Conservation (phyloP, 306 rosid species). For the Erythrophleum fordii region DNA sequence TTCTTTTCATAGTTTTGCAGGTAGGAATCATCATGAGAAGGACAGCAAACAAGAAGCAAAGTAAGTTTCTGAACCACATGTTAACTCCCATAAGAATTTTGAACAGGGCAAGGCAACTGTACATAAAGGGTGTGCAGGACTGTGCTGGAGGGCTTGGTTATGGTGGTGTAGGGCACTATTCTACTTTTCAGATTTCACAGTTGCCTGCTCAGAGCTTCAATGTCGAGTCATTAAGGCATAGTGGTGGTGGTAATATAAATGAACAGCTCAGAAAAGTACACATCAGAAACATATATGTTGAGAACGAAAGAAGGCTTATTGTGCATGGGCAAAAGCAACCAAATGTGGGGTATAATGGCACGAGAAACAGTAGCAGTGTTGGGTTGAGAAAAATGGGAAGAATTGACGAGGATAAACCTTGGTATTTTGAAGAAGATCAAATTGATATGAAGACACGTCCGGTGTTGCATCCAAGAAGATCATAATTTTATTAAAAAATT, state of each 20-base stretch:
- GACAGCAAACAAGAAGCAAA: constrained; percentile 30
- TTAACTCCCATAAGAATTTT: constrained; percentile 50
- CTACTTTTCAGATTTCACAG: constrained; percentile 11
- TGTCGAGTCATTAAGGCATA: background rate
- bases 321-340: constrained; percentile 28
- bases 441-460: constrained; percentile 13
- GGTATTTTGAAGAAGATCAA: constrained; percentile 51
- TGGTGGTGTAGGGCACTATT: background rate
- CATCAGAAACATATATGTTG: background rate
- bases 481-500: background rate
- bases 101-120: constrained; percentile 49
- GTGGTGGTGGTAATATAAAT: background rate
- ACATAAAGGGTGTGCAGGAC: constrained; percentile 41
- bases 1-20: background rate
- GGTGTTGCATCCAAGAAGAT: constrained; percentile 41
- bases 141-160: constrained; percentile 46
- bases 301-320: constrained; percentile 2
- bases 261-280: constrained; percentile 1
- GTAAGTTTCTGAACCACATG: constrained; percentile 33
- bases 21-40: constrained; percentile 24
- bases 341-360: background rate
- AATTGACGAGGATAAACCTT: constrained; percentile 64
- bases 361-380: constrained; percentile 44
- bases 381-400: constrained; percentile 51
- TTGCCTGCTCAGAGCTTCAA: constrained; percentile 25